Percentiles rank a stretch among this genome's conserved stretches.
These are phyloP conservation scores for Boletus sp. DNA, from an alignment of 768 basidiomycete species.

Conservation along the genomic window DNA sequence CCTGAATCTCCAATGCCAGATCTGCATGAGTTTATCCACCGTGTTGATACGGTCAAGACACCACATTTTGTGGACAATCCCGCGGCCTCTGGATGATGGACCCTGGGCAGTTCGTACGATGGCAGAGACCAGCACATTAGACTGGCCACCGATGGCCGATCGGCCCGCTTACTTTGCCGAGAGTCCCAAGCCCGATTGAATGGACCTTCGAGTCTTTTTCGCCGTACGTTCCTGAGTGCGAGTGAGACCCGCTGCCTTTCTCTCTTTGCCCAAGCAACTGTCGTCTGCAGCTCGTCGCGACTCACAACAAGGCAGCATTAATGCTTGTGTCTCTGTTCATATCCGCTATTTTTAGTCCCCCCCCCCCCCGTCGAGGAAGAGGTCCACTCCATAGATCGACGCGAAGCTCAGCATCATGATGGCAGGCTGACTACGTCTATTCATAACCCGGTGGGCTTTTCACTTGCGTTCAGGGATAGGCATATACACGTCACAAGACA, in stretches of 20 bases:
- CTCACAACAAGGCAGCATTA: not conserved
- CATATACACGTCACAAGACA: not conserved
- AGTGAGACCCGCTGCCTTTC: not conserved
- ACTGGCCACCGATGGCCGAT: conserved; percentile 18
- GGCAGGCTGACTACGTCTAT: not conserved
- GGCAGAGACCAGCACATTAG: not conserved
- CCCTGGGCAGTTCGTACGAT: not conserved
- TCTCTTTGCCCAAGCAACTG: not conserved
- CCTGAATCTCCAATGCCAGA: not conserved
- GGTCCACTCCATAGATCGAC: not conserved
- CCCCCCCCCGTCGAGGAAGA: not conserved
- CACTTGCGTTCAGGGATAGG: not conserved
- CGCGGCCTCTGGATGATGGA: not conserved
- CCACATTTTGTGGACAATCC: not conserved
- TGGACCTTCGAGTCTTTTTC: conserved; percentile 23
- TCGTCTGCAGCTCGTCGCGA: not conserved
- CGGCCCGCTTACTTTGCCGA: conserved; percentile 14
- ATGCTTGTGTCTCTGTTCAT: not conserved
- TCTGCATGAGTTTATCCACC: not conserved
- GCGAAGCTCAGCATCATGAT: not conserved
- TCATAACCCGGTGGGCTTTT: no score
- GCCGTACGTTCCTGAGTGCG: conserved; percentile 12
- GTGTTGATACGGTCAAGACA: not conserved
- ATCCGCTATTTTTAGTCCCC: not conserved
- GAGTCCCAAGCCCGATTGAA: not conserved